Base-by-base conservation (phyloP, 805 yeast genomes). In the Wickerhamiella australiensis region DNA sequence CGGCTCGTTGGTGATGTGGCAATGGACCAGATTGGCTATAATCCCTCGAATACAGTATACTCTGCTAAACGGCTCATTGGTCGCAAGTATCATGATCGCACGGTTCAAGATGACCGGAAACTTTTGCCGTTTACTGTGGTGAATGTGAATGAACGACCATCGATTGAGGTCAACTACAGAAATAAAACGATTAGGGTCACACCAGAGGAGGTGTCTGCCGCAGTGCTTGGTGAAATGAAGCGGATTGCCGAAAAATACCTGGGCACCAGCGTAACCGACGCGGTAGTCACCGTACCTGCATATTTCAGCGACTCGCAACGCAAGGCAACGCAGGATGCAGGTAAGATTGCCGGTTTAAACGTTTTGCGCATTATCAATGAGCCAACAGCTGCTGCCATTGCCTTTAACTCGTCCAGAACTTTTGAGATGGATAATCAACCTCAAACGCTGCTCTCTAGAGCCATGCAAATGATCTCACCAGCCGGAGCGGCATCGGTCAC, bases 301-400 rank as follows among this genome's bases (percentile, higher is more conserved):
- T 85, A 85, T 71, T 85, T 85, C 75, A 85, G 83, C 66, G 95
- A 85, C 71, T 90, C 94, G 54, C 95, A 85, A 72, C 80, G 92
- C 72, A 94, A 84, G 69, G 94, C 95, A 57, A 85, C 95, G 51
- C 85, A 85, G 73, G 94, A 85, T 67, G 94, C 94, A 40, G 94
- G 94, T 74, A 76, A 81, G 54, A 85, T 85, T 74, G 92, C 94
- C 46, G 95, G 95, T 61, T 74, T 85, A 65, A 84, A 81, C 65
- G 85, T 85, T 56, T 73, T 84, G 68, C 80, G 95, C 75, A 85
- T 85, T 59, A 90, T 85, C 55, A 85, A 85, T 66, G 95, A 85
- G 74, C 95, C 95, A 61, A 87, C 96, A 53, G 96, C 96, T 45
- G 96, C 96, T 57, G 96, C 96, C 50, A 85, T 87, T 69, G 96